Evolutionary conservation across 2,329 filamentous ascomycete genomes (phyloP).

Genomic region (Simplicillium sp.): DNA sequence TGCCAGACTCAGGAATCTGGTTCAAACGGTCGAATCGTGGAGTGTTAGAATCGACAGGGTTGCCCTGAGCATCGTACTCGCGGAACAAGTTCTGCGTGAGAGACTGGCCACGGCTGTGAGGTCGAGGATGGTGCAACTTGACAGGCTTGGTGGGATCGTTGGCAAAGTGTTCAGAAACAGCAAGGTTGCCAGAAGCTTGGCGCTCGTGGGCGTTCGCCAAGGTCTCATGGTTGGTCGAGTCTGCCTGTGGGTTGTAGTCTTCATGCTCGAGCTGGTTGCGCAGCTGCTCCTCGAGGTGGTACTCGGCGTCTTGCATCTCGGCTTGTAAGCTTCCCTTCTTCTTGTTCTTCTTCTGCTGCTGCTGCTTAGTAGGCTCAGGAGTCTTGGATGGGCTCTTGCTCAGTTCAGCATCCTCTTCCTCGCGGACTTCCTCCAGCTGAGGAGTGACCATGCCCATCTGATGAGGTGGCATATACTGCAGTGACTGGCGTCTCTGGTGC

Average conservation of each 20-base stretch:
- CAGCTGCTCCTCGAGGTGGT: constrained; percentile 72
- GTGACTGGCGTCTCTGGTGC: constrained; percentile 49
- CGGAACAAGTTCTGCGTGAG: constrained; percentile 57
- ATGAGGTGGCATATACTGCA: constrained; percentile 48
- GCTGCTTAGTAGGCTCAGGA: constrained; percentile 37
- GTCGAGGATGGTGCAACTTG: constrained; percentile 60
- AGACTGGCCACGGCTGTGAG: constrained; percentile 65
- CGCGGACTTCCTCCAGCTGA: constrained; percentile 62
- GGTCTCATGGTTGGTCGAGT: constrained; percentile 13
- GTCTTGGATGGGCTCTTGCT: constrained; percentile 45
- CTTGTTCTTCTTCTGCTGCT: no score
- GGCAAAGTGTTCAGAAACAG: constrained; percentile 40
- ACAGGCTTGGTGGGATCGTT: constrained; percentile 43
- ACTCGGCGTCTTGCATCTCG: constrained; percentile 78
- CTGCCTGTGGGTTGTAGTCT: constrained; percentile 57
- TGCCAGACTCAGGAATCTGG: constrained; percentile 27
- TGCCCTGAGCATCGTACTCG: constrained; percentile 38
- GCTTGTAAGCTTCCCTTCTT: constrained; percentile 63
- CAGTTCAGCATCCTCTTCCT: constrained; percentile 48
- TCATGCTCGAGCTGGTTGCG: constrained; percentile 71
- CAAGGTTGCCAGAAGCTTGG: constrained; percentile 38
- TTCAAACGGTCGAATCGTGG: constrained; percentile 28
- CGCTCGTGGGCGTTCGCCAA: constrained; percentile 25
- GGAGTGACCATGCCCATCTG: constrained; percentile 47
- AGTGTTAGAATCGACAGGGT: constrained; percentile 18